Base-by-base conservation (phyloP, 441 rosid species). In the Mallotus japonicus region DNA sequence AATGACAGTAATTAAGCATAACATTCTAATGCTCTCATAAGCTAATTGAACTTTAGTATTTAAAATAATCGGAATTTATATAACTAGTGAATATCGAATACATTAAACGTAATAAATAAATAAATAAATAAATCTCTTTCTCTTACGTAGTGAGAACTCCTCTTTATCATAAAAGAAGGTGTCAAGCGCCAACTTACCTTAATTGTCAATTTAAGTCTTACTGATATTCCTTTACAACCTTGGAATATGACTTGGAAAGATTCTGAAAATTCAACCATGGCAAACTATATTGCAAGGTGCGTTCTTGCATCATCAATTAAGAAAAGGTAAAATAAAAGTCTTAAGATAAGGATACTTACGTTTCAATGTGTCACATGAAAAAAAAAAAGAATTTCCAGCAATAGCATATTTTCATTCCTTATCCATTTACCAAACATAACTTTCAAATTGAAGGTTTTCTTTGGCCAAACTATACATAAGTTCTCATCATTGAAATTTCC, bases 301-400 rank as follows among this genome's bases (percentile, higher is more conserved):
- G 64, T 70, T 71, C 28, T 60, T 73, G 67, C 85, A 79, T 79
- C 76, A 60, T 51, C 74, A 37, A 37, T 37, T 37, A 37, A 37
- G 40, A 37, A 37, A 37, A 37, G 40, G 40, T 65, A 7, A 44
- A 20, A 40, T 24, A 46, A 32, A 20, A 11, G 69, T 53, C 37
- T 50, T 32, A 53, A 78, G 85, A 83, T 79, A 83, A 83, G 82
- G 79, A 75, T 79, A 59, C 62, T 51, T 51, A 62, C 81, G 59
- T 81, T 73, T 75, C 75, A 70, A 51, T 66, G 75, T 54, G 65
- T 74, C 72, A 44, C 40, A 37, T 37, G 60, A n/a, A 62, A 58
- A 22, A n/a, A 10, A 63, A 0, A n/a, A 9, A n/a, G 42, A 44
- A 37, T 4, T 64, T 5, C 13, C 11, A 70, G 49, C 66, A 72